These are phyloP conservation scores for Asclepias syriaca DNA, from an alignment of 257 asterid genomes.

Conservation along the genomic window DNA sequence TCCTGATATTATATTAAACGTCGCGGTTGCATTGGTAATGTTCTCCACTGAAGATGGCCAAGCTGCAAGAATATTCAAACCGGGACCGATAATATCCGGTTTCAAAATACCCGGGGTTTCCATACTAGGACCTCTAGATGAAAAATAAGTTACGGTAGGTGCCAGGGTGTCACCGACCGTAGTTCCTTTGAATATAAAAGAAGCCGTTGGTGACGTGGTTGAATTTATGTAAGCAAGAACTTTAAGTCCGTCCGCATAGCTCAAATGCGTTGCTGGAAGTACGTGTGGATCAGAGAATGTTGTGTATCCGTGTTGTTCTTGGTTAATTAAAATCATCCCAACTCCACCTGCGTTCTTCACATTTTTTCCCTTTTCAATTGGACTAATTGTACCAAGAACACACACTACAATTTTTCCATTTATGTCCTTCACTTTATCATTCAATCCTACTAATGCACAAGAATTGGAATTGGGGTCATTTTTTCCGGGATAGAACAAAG, in stretches of 20 bases:
- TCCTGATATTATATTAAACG: conserved; percentile 18
- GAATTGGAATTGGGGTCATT: neutral
- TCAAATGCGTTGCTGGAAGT: conserved; percentile 13
- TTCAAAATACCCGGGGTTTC: conserved; percentile 1
- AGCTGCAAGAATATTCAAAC: too few species aligned
- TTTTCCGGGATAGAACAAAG: neutral
- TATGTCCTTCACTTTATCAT: neutral
- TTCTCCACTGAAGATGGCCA: too few species aligned
- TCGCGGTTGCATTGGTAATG: conserved; percentile 10
- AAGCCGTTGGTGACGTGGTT: neutral
- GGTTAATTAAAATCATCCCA: conserved; percentile 12
- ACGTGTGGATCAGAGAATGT: neutral
- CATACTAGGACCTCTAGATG: conserved; percentile 34
- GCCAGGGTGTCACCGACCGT: neutral
- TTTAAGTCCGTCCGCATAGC: neutral
- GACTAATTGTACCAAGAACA: neutral
- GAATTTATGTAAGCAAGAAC: conserved; percentile 7
- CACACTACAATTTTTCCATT: too few species aligned
- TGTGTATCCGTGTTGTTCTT: neutral
- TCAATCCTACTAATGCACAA: neutral
- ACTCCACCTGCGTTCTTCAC: conserved; percentile 10
- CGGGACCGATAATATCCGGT: too few species aligned
- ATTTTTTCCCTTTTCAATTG: neutral
- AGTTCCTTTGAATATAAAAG: conserved; percentile 11
- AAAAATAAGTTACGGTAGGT: conserved; percentile 10